These are phyloP conservation scores for Annulohypoxylon truncatum DNA, from an alignment of 2,329 filamentous ascomycete species.

Conservation along the genomic window DNA sequence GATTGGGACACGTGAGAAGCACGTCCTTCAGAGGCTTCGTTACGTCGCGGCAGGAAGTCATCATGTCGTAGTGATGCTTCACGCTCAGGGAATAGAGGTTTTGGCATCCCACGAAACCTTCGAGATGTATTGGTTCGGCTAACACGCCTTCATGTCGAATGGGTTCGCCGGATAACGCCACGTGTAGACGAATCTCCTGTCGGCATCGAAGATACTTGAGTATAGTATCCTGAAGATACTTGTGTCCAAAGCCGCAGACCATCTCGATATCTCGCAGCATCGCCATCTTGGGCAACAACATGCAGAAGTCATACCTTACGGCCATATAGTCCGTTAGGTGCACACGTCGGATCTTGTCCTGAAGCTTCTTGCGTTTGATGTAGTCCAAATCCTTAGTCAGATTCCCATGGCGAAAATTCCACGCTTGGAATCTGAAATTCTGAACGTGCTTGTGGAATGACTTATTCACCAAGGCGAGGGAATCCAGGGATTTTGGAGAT, in stretches of 20 bases:
- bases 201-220: not conserved
- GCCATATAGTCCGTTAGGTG: not conserved
- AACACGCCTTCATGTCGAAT: not conserved
- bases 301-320: not conserved
- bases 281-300: not conserved
- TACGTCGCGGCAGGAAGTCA: not conserved
- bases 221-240: not conserved
- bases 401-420: not conserved
- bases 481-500: not conserved
- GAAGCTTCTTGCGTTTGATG: not conserved
- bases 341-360: not conserved
- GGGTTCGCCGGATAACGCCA: not conserved
- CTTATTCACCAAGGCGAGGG: not conserved
- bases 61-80: not conserved
- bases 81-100: not conserved
- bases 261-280: not conserved
- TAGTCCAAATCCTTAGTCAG: not conserved
- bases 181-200: not conserved
- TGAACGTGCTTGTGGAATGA: not conserved
- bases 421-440: not conserved
- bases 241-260: not conserved
- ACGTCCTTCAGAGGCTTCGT: not conserved
- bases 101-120: not conserved
- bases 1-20: conserved; percentile 8
- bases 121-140: not conserved